Evolutionary conservation across 768 basidiomycete genomes (phyloP).

Genomic region (Tulasnella sp.): DNA sequence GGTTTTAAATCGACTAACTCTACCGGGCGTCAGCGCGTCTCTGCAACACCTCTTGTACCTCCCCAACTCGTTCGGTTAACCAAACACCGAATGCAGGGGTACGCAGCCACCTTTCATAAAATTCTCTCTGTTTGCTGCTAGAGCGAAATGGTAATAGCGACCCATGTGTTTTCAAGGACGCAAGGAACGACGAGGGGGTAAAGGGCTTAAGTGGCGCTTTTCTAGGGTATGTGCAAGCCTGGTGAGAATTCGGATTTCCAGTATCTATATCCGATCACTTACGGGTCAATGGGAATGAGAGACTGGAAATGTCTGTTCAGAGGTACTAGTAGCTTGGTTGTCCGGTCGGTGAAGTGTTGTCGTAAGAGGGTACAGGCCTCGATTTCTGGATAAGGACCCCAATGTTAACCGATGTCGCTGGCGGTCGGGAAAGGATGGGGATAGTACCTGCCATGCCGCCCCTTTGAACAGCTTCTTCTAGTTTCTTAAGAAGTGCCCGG

Average conservation of each 20-base stretch:
- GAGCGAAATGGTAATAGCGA: slow-evolving; percentile 72
- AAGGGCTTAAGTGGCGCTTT: slow-evolving; percentile 47
- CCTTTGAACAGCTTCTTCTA: slow-evolving; percentile 55
- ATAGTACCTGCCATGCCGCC: slow-evolving; percentile 39
- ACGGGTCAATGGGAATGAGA: slow-evolving; percentile 66
- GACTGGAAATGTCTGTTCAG: slow-evolving; percentile 88
- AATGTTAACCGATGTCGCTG: neutral
- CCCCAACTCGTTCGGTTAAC: slow-evolving; percentile 43
- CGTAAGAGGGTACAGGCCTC: slow-evolving; percentile 61
- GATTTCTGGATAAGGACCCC: slow-evolving; percentile 27
- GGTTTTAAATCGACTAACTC: neutral
- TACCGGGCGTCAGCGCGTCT: neutral
- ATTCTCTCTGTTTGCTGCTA: slow-evolving; percentile 58
- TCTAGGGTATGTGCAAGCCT: neutral
- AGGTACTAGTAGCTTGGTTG: slow-evolving; percentile 81
- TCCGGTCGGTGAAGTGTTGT: slow-evolving; percentile 78
- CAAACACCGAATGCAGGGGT: slow-evolving; percentile 75
- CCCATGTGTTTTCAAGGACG: slow-evolving; percentile 66
- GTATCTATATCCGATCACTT: slow-evolving; percentile 37
- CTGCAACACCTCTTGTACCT: slow-evolving; percentile 24
- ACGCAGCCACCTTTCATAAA: slow-evolving; percentile 73
- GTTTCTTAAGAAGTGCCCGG: slow-evolving; percentile 60
- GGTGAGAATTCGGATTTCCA: neutral
- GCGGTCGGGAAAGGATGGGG: neutral
- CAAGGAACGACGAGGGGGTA: slow-evolving; percentile 62